Base-by-base conservation (phyloP, 441 rosid species). In the Pelargonium fulgidum region DNA sequence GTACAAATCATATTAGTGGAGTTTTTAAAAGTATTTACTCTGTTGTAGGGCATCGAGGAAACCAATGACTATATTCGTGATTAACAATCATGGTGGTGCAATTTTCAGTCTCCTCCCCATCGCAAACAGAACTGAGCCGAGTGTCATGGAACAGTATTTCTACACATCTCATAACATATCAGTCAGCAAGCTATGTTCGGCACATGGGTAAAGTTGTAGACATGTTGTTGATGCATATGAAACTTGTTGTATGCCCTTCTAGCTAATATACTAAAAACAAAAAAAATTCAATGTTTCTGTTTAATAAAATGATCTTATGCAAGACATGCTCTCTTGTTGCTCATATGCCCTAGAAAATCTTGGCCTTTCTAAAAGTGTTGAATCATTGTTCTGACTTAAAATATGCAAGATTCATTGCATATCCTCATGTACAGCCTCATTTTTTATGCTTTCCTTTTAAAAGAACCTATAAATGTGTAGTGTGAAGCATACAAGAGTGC, bases 81-180 rank as follows among this genome's bases (percentile, higher is more conserved):
- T 91, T 84, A 94, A 94, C 85, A 94, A 94, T 81, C 90, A 80
- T 64, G 99, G 99, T 61, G 99, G 99, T 76, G 99, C 91, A 77
- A 94, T 94, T 81, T 94, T 94, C 85, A 87, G 99, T 73, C 82
- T 91, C 75, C 99, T 94, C 79, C 97, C 99, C 16, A 79, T 94
- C 73, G 97, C 99, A 75, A 82, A 84, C 77, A 81, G 74, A 72
- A 83, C 93, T 14, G 96, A 86, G 73, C 83, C 85, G 66, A 79
- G 73, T 71, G 84, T 90, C 80, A 74, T 94, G 81, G 76, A 85
- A 79, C 87, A 84, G 61, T 90, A 82, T 76, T 94, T 94, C 85
- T 91, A 88, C 80, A 89, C 97, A 66, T 81, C 96, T 79, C 99
- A 91, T 84, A 79, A 83, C 75, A 79, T 89, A 78, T 87, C 99